Base-by-base conservation (phyloP, 2,329 filamentous ascomycete species). In the Claviceps paspali region DNA sequence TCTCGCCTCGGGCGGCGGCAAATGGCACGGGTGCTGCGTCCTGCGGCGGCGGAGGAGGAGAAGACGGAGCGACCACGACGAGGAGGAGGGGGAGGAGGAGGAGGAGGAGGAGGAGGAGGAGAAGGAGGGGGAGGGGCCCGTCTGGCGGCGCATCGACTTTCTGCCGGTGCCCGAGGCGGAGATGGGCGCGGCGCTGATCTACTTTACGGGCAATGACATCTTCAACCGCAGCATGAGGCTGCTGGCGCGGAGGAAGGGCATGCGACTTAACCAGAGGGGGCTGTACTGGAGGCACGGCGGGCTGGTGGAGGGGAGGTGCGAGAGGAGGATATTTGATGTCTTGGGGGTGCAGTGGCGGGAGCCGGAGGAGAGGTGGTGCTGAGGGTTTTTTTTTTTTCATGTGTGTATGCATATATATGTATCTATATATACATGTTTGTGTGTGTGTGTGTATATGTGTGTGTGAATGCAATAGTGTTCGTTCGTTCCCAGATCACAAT, bases 121-220 rank as follows among this genome's bases (percentile, higher is more conserved):
- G 1, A 12, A 51, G 8, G 41, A 51, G 3, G 41, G 47, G n/a
- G 54, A 59, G 35, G 52, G 50, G 4, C 62, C 63, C 0, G 53
- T 71, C 1, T 94, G 85, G 86, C 70, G 86, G 7, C 73, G 86
- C 2, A 79, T 95, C 42, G 87, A 95, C 52, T 70, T 95, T 15
- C 63, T 95, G 2, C 69, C 92, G 4, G 87, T 94, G 1, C 86
- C 87, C 0, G 76, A 77, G 46, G 64, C 71, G 2, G 79, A 94
- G 55, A 67, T 85, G 35, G 88, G 88, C 1, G 87, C 83, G 0
- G 86, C 87, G 0, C 54, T 95, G 43, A 70, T 95, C n/a, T 95
- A 95, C 52, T 96, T 95, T 51, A 95, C 88, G 0, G 88, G 88
- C 1, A 91, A 95, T 47, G 87, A 94, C 52, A 80, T 94, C 24